Base-by-base conservation (phyloP, 148 eudicot genomes). In the Rhododendron simsii region DNA sequence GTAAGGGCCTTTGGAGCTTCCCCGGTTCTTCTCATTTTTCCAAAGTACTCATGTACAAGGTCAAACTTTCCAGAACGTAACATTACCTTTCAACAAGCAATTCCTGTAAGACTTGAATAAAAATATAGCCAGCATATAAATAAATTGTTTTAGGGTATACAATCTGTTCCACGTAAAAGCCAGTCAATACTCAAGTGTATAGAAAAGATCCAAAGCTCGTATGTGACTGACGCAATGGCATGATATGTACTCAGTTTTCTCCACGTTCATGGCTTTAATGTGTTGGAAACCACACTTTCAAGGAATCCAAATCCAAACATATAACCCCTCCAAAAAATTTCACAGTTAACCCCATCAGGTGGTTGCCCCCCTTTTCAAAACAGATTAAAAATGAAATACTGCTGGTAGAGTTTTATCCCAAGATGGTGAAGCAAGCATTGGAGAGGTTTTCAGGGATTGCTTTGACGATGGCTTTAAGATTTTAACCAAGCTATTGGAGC, bases 1-100 rank as follows among this genome's bases (percentile, higher is more conserved):
- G 96, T 94, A 50, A 93, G 92, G 85, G 99, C 95, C 85, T 92
- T 95, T 30, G 96, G 92, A 87, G 97, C 91, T 88, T 92, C 93
- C 82, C 96, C 94, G 79, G 90, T 97, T 90, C 90, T 93, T 87
- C 87, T 89, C 96, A 95, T 92, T 87, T 93, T 95, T 86, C 84
- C 89, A 63, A 93, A 97, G 85, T 92, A 89, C 87, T 94, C 91
- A 41, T 95, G 93, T 76, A 97, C 99, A 84, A 90, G 91, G 85
- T 92, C 95, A 86, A 92, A 94, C 89, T 94, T 95, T 85, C 93
- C 93, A 65, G 96, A 90, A 48, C 91, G 88, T 79, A 97, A 87
- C 99, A 97, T 97, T 75, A 94, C 98, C 99, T 97, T 90, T 78
- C 55, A 90, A 88, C 41, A 92, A 89, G 84, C 61, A 89, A 41